Evolutionary conservation across 257 asterid genomes (phyloP).

Genomic region (Plantago major): DNA sequence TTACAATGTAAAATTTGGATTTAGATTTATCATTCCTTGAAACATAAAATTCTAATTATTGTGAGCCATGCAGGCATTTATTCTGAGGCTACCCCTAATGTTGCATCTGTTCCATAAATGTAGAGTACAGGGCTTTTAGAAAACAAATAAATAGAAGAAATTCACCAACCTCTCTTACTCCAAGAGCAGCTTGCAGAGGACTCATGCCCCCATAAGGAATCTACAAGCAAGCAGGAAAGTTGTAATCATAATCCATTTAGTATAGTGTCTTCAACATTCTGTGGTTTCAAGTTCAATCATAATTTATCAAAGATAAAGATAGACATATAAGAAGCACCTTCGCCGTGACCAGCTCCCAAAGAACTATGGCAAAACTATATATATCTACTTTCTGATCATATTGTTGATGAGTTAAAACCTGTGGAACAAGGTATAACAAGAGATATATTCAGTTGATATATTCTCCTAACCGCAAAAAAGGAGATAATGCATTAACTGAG

Average conservation of each 20-base stretch:
- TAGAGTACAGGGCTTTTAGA: neutral
- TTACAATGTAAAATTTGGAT: too few species aligned
- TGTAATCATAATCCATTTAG: neutral
- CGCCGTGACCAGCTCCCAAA: conserved; percentile 89
- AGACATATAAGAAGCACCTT: conserved; percentile 41
- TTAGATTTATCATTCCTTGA: too few species aligned
- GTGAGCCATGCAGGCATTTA: too few species aligned
- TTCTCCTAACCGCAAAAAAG: neutral
- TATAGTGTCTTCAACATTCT: neutral
- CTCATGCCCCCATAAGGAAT: conserved; percentile 81
- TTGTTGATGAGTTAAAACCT: conserved; percentile 88
- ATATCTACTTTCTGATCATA: conserved; percentile 94
- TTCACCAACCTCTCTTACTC: conserved; percentile 82
- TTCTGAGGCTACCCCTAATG: too few species aligned
- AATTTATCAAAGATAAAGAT: neutral
- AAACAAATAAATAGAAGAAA: neutral
- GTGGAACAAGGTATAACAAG: conserved; percentile 7
- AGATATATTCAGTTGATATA: neutral
- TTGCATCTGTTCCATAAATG: too few species aligned
- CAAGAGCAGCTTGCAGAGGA: conserved; percentile 81
- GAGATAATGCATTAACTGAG: too few species aligned
- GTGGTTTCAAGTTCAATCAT: conserved; percentile 12
- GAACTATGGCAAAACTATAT: conserved; percentile 85
- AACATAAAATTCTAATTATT: too few species aligned
- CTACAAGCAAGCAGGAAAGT: conserved; percentile 31